Evolutionary conservation across 2,329 filamentous ascomycete genomes (phyloP).

Genomic region (Macroventuria anomochaeta): DNA sequence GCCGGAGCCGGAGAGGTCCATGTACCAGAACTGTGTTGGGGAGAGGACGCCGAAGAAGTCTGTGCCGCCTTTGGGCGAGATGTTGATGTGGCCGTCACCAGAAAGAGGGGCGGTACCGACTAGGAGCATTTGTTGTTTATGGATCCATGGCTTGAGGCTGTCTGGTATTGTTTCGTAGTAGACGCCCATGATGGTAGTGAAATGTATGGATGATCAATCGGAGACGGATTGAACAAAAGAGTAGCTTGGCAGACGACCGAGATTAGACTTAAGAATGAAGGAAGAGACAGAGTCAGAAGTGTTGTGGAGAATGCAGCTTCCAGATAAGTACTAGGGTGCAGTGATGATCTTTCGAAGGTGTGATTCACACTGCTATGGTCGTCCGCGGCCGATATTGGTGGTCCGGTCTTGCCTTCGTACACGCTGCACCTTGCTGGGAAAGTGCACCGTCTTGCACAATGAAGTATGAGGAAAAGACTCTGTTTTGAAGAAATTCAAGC

Average conservation of each 20-base stretch:
- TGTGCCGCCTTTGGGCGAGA: constrained; percentile 54
- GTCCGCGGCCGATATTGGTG: constrained; percentile 25
- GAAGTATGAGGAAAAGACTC: too few species aligned
- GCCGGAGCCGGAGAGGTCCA: constrained; percentile 53
- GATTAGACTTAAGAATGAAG: background rate
- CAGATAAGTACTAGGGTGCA: constrained; percentile 8
- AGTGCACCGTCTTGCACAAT: too few species aligned
- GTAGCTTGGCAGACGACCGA: background rate
- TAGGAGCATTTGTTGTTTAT: constrained; percentile 54
- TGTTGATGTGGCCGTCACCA: constrained; percentile 52
- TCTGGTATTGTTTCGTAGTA: constrained; percentile 54
- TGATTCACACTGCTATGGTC: constrained; percentile 13
- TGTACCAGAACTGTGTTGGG: constrained; percentile 53
- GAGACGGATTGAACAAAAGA: too few species aligned
- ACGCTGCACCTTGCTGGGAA: too few species aligned
- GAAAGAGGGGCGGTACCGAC: constrained; percentile 53
- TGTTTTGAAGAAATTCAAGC: too few species aligned
- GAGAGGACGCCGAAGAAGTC: constrained; percentile 52
- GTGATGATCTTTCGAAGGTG: constrained; percentile 1
- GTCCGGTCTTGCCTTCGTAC: background rate
- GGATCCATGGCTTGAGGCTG: constrained; percentile 51
- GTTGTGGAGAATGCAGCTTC: background rate
- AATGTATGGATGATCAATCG: background rate
- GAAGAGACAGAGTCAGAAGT: background rate
- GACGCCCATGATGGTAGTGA: constrained; percentile 47